Evolutionary conservation across 306 rosid genomes (phyloP).

Genomic region (Canavalia gladiata): DNA sequence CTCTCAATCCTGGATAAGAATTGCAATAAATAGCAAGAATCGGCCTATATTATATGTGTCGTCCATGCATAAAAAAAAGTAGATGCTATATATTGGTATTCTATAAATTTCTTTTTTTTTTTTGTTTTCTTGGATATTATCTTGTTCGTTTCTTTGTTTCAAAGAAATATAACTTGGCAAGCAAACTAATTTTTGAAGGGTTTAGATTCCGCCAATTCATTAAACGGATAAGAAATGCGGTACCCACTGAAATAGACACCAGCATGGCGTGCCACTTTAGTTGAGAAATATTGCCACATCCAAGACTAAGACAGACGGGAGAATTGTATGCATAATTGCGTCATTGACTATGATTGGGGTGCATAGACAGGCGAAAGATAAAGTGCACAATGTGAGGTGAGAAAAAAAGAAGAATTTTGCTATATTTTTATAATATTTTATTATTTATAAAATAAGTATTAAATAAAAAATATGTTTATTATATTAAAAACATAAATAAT

Average conservation of each 20-base stretch:
- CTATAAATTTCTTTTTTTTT: neutral
- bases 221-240: conserved; percentile 19
- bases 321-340: neutral
- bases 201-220: conserved; percentile 34
- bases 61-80: no score
- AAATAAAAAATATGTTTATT: no score
- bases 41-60: neutral
- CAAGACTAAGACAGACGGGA: neutral
- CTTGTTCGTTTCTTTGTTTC: neutral
- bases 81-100: neutral
- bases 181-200: conserved; percentile 16
- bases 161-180: neutral
- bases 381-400: no score
- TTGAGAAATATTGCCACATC: neutral
- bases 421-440: no score
- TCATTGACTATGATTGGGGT: neutral
- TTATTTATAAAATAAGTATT: no score
- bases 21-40: neutral
- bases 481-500: no score
- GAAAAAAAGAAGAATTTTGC: no score
- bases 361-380: no score
- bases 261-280: neutral
- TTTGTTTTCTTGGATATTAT: neutral
- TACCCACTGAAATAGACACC: conserved; percentile 10
- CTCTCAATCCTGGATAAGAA: neutral